Percentiles rank a stretch among this genome's conserved stretches.
Conservation (phyloP, 1,284 basidiomycete species). For the Tylopilus orsonianus region DNA sequence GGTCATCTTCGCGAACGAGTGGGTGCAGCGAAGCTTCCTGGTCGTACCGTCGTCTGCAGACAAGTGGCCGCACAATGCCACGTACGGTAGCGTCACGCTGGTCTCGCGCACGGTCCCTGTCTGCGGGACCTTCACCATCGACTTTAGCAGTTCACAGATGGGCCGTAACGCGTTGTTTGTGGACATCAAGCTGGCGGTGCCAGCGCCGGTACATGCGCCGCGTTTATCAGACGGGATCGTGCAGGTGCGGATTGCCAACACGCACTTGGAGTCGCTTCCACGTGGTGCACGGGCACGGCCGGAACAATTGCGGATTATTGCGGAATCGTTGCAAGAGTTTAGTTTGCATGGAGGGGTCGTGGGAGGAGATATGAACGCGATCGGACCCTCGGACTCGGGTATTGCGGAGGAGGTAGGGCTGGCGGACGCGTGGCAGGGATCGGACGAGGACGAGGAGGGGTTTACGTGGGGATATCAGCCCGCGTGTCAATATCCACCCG, state of each 20-base stretch:
- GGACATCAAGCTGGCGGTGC: slow-evolving; percentile 49
- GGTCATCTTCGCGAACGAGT: slow-evolving; percentile 50
- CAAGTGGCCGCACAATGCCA: slow-evolving; percentile 49
- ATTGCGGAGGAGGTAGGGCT: slow-evolving; percentile 47
- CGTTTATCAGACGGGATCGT: slow-evolving; percentile 38
- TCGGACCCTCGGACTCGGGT: slow-evolving; percentile 43
- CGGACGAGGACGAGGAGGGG: slow-evolving; percentile 40
- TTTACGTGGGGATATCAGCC: slow-evolving; percentile 71
- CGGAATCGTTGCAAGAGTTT: slow-evolving; percentile 44
- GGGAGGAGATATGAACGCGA: slow-evolving; percentile 70
- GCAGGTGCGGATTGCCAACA: slow-evolving; percentile 60
- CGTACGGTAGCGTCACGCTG: slow-evolving; percentile 66
- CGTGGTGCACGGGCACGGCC: slow-evolving; percentile 45
- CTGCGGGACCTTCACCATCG: slow-evolving; percentile 42
- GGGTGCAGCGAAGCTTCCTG: slow-evolving; percentile 60
- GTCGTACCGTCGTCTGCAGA: slow-evolving; percentile 51
- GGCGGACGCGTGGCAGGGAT: slow-evolving; percentile 53
- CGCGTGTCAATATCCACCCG: slow-evolving; percentile 42
- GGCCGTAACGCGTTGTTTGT: slow-evolving; percentile 55
- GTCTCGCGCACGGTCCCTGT: slow-evolving; percentile 56
- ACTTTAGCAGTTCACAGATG: slow-evolving; percentile 51
- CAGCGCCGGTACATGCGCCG: slow-evolving; percentile 24
- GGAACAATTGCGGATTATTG: slow-evolving; percentile 52
- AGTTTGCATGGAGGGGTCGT: slow-evolving; percentile 57
- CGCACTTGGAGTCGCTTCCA: slow-evolving; percentile 65